Evolutionary conservation across 768 basidiomycete genomes (phyloP), one percentile per base, ranked within the genome.

Genomic region (Cantharellus anzutake): DNA sequence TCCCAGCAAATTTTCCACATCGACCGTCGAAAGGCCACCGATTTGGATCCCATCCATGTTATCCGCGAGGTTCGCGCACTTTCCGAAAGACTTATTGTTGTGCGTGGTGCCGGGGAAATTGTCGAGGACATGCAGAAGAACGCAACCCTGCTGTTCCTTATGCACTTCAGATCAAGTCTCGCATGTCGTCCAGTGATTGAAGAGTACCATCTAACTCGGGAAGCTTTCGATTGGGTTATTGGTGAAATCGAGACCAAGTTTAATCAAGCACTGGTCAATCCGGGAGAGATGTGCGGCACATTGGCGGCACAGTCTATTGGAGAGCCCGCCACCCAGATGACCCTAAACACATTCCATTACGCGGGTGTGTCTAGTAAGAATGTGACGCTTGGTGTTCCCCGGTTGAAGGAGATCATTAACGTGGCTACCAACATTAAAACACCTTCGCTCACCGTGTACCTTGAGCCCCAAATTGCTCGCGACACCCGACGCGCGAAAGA

Each of bases 331-430:
- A 99, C 96, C 0, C 96, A 99, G 73, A 98, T 99, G 96, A 98
- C 96, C 3, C 72, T 99, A 61, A 99, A 99, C 71, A 98, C 94
- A 0, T 99, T 98, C 87, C 96, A 99, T 72, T 98, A 97, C 70
- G 96, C 96, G 62, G 96, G 96, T 83, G 96, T 99, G 35, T 94
- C 96, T n/a, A 91, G 87, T 68, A 98, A 98, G 74, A 97, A 96
- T 72, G 96, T 99, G 56, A 99, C 96, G 0, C 88, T 98, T 61
- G 96, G 96, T 83, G 96, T 99, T 2, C 96, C 96, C 2, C 93
- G 96, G 71, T 71, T 99, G 64, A 98, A 98, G 74, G 96, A 98
- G 72, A 97, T 98, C 65, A 98, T 99, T 74, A 99, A 99, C 67
- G 93, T 98, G 61, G 96, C 96, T 0, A 87, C 85, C 20, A 93